Evolutionary conservation across 148 eudicot species (phyloP).

Genomic region (Vaccinium darrowii): DNA sequence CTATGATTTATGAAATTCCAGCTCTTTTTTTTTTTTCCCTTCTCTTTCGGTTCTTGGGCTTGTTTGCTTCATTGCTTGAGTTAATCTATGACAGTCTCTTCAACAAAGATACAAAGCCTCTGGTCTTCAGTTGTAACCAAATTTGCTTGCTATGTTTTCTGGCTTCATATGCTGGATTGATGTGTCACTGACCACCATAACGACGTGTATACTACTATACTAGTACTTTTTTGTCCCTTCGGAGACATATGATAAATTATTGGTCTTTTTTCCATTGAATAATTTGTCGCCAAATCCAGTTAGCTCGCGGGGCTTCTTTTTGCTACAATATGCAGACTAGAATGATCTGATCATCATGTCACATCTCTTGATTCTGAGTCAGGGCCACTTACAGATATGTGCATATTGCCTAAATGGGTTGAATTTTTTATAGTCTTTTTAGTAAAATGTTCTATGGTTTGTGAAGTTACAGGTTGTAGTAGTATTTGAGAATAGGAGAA

Average conservation of each 20-base stretch:
- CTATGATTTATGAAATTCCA: background rate
- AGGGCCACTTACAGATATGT: background rate
- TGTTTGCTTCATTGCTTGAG: background rate
- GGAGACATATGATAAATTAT: background rate
- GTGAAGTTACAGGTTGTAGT: background rate
- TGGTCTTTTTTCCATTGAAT: background rate
- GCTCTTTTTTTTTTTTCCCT: background rate
- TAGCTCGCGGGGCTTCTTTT: background rate
- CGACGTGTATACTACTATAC: background rate
- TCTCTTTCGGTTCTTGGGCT: background rate
- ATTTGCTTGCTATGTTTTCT: background rate
- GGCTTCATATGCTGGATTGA: background rate
- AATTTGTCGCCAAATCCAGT: slow-evolving; percentile 1
- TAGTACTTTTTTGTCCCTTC: background rate
- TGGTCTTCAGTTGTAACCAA: background rate
- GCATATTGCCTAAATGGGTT: background rate
- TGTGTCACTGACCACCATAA: background rate
- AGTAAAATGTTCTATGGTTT: background rate
- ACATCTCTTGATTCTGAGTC: background rate
- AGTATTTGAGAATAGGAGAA: background rate
- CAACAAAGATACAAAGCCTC: background rate
- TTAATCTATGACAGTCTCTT: background rate
- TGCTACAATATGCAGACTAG: background rate
- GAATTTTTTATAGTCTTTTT: background rate
- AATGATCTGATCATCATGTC: background rate